phyloP scores from a whole-genome alignment of 2,329 filamentous ascomycete genomes.

The Scortechinia acanthostroma region DNA sequence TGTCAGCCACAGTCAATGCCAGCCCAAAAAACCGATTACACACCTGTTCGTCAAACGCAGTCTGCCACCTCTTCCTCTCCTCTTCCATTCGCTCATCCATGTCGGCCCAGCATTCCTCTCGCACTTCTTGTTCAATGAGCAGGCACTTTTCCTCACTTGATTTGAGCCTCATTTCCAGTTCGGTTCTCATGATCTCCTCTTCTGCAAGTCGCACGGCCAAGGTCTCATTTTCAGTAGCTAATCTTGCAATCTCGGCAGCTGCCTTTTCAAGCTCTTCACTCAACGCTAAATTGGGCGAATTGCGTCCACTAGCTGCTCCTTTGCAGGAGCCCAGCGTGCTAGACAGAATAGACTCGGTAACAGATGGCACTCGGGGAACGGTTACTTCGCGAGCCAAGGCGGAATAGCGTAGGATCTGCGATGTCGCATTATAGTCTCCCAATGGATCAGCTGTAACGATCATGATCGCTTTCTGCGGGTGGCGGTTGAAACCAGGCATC shows the following conservation, averaged over 20 bases:
- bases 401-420: conserved; percentile 89
- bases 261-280: conserved; percentile 75
- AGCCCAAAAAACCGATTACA: conserved; percentile 78
- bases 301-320: conserved; percentile 24
- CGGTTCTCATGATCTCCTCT: conserved; percentile 63
- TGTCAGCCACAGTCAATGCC: conserved; percentile 79
- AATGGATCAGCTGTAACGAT: conserved; percentile 88
- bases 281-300: conserved; percentile 32
- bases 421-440: conserved; percentile 94
- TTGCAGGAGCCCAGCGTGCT: conserved; percentile 17
- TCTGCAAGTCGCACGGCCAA: conserved; percentile 63
- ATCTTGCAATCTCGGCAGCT: conserved; percentile 72
- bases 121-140: conserved; percentile 73
- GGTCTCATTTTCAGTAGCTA: conserved; percentile 71
- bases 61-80: conserved; percentile 77
- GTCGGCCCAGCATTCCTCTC: conserved; percentile 81
- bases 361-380: conserved; percentile 78
- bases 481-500: conserved; percentile 37
- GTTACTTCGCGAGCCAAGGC: conserved; percentile 89
- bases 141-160: conserved; percentile 60
- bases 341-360: conserved; percentile 63
- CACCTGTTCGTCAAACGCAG: conserved; percentile 68
- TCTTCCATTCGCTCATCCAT: conserved; percentile 72
- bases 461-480: conserved; percentile 86
- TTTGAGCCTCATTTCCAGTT: conserved; percentile 68